Percentiles rank a stretch among this genome's conserved stretches.
These are phyloP conservation scores for Daldinia sp. DNA, from an alignment of 2,329 filamentous ascomycete species.

Conservation along the genomic window DNA sequence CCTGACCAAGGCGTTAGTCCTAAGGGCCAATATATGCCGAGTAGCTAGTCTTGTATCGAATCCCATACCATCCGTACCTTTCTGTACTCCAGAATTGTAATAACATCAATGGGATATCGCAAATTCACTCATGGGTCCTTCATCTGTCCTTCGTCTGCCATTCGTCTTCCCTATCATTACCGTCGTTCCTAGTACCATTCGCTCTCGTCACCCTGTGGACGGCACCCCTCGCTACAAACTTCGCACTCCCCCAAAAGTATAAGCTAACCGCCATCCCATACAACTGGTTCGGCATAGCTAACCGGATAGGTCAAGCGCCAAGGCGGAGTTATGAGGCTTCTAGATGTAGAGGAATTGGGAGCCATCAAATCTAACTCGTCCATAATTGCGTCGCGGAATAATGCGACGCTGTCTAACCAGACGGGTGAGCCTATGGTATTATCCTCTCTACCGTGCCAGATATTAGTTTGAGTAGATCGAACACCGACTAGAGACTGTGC, in stretches of 20 bases:
- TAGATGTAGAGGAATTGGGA: background rate
- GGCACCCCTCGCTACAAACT: background rate
- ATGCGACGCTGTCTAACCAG: background rate
- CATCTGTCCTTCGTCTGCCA: background rate
- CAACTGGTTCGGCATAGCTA: background rate
- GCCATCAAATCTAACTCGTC: background rate
- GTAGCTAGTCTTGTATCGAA: background rate
- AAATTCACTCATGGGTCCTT: background rate
- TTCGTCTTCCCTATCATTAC: conserved; percentile 21
- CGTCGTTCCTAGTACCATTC: conserved; percentile 13
- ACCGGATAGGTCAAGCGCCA: background rate
- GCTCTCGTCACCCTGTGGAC: background rate
- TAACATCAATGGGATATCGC: conserved; percentile 30
- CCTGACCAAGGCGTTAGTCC: background rate
- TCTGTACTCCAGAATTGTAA: conserved; percentile 3
- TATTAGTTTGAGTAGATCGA: background rate
- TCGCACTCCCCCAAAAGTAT: background rate
- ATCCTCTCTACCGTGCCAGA: background rate
- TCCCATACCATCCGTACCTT: conserved; percentile 4
- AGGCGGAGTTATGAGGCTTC: background rate
- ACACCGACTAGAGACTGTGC: background rate
- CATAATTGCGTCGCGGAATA: background rate
- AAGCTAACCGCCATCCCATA: background rate
- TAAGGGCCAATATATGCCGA: background rate
- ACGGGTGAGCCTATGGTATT: background rate